phyloP scores from a whole-genome alignment of 164 flowering plant genomes.

The Sedum album region DNA sequence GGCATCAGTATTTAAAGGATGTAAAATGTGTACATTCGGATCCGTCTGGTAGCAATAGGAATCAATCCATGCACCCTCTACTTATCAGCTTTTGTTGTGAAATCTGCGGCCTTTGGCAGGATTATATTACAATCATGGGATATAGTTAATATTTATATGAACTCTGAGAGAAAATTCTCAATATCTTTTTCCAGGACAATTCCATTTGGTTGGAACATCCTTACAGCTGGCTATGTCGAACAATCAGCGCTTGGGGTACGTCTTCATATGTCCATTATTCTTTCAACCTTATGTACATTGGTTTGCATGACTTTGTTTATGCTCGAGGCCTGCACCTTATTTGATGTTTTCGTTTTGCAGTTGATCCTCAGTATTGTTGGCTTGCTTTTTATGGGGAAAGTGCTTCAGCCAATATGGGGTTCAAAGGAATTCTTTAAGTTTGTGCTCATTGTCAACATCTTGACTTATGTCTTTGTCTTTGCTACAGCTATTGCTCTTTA shows the following conservation, averaged over 20 bases:
- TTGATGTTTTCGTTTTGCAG: constrained; percentile 28
- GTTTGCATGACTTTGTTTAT: not conserved
- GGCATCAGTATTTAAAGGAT: not conserved
- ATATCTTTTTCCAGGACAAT: constrained; percentile 59
- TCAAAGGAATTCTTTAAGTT: constrained; percentile 92
- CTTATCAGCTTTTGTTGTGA: not conserved
- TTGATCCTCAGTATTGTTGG: constrained; percentile 54
- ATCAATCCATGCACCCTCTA: not conserved
- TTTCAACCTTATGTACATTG: not conserved
- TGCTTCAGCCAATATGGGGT: constrained; percentile 98
- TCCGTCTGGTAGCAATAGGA: not conserved
- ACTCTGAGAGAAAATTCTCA: not conserved
- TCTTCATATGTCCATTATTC: not conserved
- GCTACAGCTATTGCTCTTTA: constrained; percentile 4
- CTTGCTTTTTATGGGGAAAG: constrained; percentile 82
- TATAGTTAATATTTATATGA: not conserved
- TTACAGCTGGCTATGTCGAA: constrained; percentile 86
- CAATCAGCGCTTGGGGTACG: constrained; percentile 78
- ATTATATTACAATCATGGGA: not conserved
- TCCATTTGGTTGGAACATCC: constrained; percentile 94
- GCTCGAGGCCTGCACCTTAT: not conserved
- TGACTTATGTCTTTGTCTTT: constrained; percentile 35
- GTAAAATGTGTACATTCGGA: not conserved
- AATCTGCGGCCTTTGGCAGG: not conserved
- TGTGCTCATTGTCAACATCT: constrained; percentile 68